Base-by-base conservation (phyloP, 2,329 filamentous ascomycete genomes). In the Diaporthe batatas region DNA sequence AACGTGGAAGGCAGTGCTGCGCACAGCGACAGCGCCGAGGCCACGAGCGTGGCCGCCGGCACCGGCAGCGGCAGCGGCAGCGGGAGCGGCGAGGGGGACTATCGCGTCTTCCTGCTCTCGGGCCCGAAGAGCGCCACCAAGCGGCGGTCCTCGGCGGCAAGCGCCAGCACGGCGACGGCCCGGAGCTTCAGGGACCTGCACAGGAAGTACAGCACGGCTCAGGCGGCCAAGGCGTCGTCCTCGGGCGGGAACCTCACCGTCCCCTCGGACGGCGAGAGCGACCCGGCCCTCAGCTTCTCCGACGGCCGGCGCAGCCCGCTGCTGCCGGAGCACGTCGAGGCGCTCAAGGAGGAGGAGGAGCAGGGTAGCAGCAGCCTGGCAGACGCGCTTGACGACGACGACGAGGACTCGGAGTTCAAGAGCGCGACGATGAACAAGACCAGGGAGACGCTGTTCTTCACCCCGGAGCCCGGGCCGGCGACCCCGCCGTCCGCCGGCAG, bases 151-250 rank as follows among this genome's bases (percentile, higher is more conserved):
- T 94, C 92, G 2, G 84, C 87, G 21, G 88, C 91, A 25, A 93
- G 91, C 76, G 86, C 87, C 18, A 93, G 90, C 81, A 92, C 91
- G 14, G 89, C 90, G 23, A 93, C 92, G 3, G 90, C 90, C 1
- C 85, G 87, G 76, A 93, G 91, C 77, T 91, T 92, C 78, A 86
- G 88, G 51, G 89, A 91, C 51, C 82, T 92, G 42, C 89, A 91
- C 77, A 83, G 88, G 55, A 90, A 89, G 76, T 91, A 89, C 78
- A 88, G 89, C 21, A 86, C 87, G 1, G 85, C 86, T 10, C 86
- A 89, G 70, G 82, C 84, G 36, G 82, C 84, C 55, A 84, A 85
- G 75, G 82, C 82, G 57, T 79, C 79, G 4, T 81, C 82, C 0
- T 81, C 81, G 21, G 83, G 83, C 21, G 84, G 84, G 6, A 72